Evolutionary conservation across 805 yeast species (phyloP).

Genomic region (Metschnikowia noctiluminum): DNA sequence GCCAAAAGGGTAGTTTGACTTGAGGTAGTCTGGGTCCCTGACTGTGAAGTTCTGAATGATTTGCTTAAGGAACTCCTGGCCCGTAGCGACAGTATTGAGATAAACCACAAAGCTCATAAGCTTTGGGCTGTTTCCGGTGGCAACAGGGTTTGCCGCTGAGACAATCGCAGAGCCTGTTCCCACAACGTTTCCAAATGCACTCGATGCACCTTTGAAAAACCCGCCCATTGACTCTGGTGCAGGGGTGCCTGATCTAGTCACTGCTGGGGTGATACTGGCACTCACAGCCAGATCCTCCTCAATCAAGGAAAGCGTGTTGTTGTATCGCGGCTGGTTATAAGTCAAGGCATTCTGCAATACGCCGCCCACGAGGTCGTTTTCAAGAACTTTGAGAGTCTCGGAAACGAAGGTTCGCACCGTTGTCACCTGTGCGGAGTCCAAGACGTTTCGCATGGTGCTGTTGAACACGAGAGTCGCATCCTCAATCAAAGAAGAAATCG

Average conservation of each 20-base stretch:
- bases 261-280: slow-evolving; percentile 18
- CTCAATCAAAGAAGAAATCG: slow-evolving; percentile 81
- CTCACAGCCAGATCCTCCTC: background rate
- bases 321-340: slow-evolving; percentile 41
- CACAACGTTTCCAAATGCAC: slow-evolving; percentile 43
- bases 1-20: slow-evolving; percentile 33
- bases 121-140: slow-evolving; percentile 42
- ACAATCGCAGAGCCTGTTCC: slow-evolving; percentile 23
- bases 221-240: slow-evolving; percentile 35
- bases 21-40: slow-evolving; percentile 21
- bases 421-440: slow-evolving; percentile 67
- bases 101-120: slow-evolving; percentile 61
- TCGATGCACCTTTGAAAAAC: slow-evolving; percentile 43
- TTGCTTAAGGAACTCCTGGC: slow-evolving; percentile 54
- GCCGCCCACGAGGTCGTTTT: slow-evolving; percentile 60
- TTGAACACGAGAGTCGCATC: slow-evolving; percentile 76
- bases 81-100: slow-evolving; percentile 68
- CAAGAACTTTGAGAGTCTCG: slow-evolving; percentile 56
- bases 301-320: slow-evolving; percentile 22
- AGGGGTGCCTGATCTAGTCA: slow-evolving; percentile 31
- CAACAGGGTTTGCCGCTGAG: slow-evolving; percentile 23
- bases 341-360: slow-evolving; percentile 33
- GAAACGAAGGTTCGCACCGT: slow-evolving; percentile 54
- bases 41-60: slow-evolving; percentile 43
- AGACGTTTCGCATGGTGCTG: slow-evolving; percentile 57